Evolutionary conservation across 805 yeast species (phyloP).

Genomic region (Pichia californica): DNA sequence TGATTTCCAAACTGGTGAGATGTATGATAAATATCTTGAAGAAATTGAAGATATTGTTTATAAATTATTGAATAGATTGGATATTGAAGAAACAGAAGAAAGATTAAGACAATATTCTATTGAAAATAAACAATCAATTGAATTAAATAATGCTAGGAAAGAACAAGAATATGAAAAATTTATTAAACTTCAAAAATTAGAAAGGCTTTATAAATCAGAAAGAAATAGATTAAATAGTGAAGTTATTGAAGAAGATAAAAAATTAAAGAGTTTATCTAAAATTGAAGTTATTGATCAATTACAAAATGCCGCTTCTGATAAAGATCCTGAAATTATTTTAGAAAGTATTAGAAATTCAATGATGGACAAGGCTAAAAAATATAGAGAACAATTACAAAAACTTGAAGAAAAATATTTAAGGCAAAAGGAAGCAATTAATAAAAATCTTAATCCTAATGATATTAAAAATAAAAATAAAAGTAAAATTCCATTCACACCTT

Average conservation of each 20-base stretch:
- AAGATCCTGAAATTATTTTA: conserved; percentile 39
- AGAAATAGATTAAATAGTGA: conserved; percentile 61
- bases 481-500: conserved; percentile 78
- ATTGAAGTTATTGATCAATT: conserved; percentile 51
- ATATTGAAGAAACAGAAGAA: conserved; percentile 61
- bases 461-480: conserved; percentile 18
- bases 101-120: conserved; percentile 63
- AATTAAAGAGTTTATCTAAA: conserved; percentile 38
- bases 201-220: conserved; percentile 63
- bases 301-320: conserved; percentile 29
- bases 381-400: conserved; percentile 52
- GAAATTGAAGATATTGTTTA: conserved; percentile 75
- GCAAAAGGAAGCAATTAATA: conserved; percentile 25
- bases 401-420: conserved; percentile 23
- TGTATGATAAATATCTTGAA: conserved; percentile 75
- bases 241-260: conserved; percentile 44
- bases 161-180: conserved; percentile 66
- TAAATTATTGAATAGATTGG: conserved; percentile 64
- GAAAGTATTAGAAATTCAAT: conserved; percentile 46
- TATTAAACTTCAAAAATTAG: conserved; percentile 57
- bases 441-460: conserved; percentile 21
- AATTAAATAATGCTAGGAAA: conserved; percentile 67
- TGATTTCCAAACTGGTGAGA: conserved; percentile 57
- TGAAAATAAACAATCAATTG: conserved; percentile 66
- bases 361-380: conserved; percentile 56